These are phyloP conservation scores for Sclerotinia sclerotiorum DNA, from an alignment of 2,329 filamentous ascomycete species.

Conservation along the genomic window DNA sequence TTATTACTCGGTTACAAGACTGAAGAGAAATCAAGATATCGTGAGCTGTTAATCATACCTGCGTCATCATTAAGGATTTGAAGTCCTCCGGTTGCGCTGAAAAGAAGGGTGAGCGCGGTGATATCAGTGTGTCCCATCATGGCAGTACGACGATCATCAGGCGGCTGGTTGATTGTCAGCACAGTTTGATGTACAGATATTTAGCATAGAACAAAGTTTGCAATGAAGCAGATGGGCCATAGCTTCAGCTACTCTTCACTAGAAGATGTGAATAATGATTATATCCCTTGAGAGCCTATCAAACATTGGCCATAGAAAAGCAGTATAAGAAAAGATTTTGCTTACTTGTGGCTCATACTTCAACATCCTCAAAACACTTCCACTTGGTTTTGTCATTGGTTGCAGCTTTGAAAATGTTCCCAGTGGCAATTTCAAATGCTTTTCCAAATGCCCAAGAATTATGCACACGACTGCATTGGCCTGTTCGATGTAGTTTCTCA, in stretches of 20 bases:
- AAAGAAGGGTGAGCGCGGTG: slow-evolving; percentile 14
- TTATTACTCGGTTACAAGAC: background rate
- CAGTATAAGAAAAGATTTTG: background rate
- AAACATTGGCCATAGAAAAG: no score
- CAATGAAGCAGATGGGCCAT: background rate
- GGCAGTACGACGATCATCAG: slow-evolving; percentile 11
- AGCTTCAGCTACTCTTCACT: background rate
- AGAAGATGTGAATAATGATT: background rate
- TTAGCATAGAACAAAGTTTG: background rate
- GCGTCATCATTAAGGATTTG: slow-evolving; percentile 41
- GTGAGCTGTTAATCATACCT: slow-evolving; percentile 33
- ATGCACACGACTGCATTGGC: background rate
- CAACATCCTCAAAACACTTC: slow-evolving; percentile 8
- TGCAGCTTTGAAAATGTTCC: background rate
- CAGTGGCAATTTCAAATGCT: background rate
- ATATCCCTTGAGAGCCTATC: background rate
- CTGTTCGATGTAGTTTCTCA: slow-evolving; percentile 1
- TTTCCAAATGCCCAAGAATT: slow-evolving; percentile 14
- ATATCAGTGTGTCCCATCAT: slow-evolving; percentile 20
- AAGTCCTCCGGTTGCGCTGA: slow-evolving; percentile 40
- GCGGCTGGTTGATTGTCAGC: background rate
- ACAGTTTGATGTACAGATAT: background rate
- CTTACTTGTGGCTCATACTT: slow-evolving; percentile 15
- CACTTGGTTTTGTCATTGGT: background rate
- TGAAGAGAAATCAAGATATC: background rate